A percentile compares a stretch with the other conserved stretches of the same genome.
These are phyloP conservation scores for Salinomyces thailandicus DNA, from an alignment of 2,329 filamentous ascomycete species.

Conservation along the genomic window DNA sequence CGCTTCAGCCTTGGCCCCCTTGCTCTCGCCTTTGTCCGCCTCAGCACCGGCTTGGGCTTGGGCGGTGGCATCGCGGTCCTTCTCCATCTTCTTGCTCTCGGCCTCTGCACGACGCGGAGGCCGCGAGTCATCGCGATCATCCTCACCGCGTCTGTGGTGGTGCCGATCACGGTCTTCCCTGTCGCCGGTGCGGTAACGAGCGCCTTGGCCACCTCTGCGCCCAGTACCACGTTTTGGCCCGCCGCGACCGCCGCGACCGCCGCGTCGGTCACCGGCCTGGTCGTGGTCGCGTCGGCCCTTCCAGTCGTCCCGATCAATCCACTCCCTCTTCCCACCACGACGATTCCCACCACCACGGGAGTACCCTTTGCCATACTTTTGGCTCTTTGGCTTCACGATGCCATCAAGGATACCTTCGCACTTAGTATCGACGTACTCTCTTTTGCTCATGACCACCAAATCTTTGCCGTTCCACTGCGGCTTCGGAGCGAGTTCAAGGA, in stretches of 20 bases:
- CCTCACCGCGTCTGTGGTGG: neutral
- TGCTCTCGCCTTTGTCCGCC: neutral
- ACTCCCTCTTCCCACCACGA: constrained; percentile 3
- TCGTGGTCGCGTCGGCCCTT: constrained; percentile 7
- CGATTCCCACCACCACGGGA: constrained; percentile 13
- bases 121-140: neutral
- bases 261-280: constrained; percentile 2
- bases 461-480: constrained; percentile 76
- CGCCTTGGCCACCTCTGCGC: constrained; percentile 1
- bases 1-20: constrained; percentile 1
- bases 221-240: constrained; percentile 5
- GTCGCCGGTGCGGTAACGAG: neutral
- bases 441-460: constrained; percentile 77
- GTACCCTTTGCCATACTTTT: constrained; percentile 4
- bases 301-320: constrained; percentile 9
- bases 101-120: neutral
- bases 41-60: neutral
- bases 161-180: neutral
- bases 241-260: constrained; percentile 6
- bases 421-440: constrained; percentile 58
- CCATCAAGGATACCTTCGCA: constrained; percentile 35
- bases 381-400: constrained; percentile 25
- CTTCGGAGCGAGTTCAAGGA: constrained; percentile 67
- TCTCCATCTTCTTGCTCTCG: neutral
- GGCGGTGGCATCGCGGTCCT: neutral